These are phyloP conservation scores for Tephrocybe sp. DNA, from an alignment of 768 basidiomycete genomes.

Conservation along the genomic window DNA sequence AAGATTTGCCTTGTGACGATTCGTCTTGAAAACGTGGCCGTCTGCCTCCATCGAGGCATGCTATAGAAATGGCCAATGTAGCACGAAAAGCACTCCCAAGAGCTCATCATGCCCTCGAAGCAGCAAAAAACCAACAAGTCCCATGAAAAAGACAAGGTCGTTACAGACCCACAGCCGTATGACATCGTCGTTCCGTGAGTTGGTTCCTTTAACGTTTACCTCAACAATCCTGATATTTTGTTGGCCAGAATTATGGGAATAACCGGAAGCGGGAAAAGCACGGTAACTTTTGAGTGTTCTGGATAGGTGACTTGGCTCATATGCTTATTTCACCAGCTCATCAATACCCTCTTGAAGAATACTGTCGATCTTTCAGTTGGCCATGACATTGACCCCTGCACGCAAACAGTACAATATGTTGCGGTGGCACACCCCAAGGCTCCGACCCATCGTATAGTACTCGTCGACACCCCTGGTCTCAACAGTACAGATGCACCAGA, in stretches of 20 bases:
- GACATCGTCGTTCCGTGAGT: conserved; percentile 19
- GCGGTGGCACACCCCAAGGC: conserved; percentile 10
- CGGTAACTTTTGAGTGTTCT: too few relatives aligned
- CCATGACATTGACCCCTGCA: conserved; percentile 15
- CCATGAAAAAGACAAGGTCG: neutral
- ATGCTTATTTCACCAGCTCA: conserved; percentile 4
- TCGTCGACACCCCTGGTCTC: conserved; percentile 16
- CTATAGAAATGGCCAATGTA: too few relatives aligned
- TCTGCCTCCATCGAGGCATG: neutral
- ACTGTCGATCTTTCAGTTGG: conserved; percentile 6
- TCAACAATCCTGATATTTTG: neutral
- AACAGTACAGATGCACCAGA: conserved; percentile 13
- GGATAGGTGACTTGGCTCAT: too few relatives aligned
- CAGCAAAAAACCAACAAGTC: conserved; percentile 1
- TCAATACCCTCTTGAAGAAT: conserved; percentile 10
- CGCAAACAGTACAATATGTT: conserved; percentile 6
- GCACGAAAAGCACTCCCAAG: neutral
- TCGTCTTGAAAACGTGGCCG: neutral
- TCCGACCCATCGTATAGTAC: conserved; percentile 9
- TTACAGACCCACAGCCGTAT: conserved; percentile 11
- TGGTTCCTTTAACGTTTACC: neutral
- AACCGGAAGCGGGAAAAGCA: conserved; percentile 17
- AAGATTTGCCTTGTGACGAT: neutral
- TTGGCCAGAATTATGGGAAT: conserved; percentile 11
- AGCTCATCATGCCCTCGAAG: conserved; percentile 5